Evolutionary conservation across 768 basidiomycete genomes (phyloP).

Genomic region (Pisolithus microcarpus): DNA sequence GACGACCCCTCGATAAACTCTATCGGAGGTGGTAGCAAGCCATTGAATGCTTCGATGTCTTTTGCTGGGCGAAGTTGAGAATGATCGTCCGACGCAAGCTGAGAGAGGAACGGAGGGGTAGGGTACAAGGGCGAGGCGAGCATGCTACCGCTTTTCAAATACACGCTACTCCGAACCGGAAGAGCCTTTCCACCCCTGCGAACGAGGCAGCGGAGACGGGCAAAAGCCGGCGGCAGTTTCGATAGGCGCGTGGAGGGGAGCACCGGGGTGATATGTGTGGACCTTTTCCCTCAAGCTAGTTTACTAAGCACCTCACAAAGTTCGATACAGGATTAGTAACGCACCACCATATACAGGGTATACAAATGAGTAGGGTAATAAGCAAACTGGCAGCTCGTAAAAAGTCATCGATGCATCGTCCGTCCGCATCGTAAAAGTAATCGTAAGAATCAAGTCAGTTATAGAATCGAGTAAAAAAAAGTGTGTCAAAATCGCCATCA

Average conservation of each 20-base stretch:
- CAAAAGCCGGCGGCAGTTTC: conserved; percentile 9
- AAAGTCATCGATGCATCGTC: no score
- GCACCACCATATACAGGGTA: neutral
- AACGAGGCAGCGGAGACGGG: conserved; percentile 8
- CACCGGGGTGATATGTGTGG: neutral
- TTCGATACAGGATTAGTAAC: neutral
- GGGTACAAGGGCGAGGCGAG: conserved; percentile 60
- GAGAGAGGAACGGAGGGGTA: conserved; percentile 42
- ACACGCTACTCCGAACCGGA: conserved; percentile 2
- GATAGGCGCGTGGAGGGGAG: conserved; percentile 3
- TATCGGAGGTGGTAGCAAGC: conserved; percentile 69
- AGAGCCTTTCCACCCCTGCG: conserved; percentile 4
- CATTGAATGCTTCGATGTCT: conserved; percentile 71
- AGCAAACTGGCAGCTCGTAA: neutral
- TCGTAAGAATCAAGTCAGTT: no score
- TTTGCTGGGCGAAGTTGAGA: conserved; percentile 58
- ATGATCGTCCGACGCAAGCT: conserved; percentile 44
- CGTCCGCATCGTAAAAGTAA: no score
- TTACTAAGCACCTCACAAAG: no score
- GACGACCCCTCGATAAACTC: conserved; percentile 85
- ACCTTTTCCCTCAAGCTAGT: no score
- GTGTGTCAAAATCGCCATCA: neutral
- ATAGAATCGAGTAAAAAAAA: no score
- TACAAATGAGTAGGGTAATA: neutral
- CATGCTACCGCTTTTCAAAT: conserved; percentile 37